Conservation (phyloP, 306 rosid species). For the Astragalus glycyphyllos region DNA sequence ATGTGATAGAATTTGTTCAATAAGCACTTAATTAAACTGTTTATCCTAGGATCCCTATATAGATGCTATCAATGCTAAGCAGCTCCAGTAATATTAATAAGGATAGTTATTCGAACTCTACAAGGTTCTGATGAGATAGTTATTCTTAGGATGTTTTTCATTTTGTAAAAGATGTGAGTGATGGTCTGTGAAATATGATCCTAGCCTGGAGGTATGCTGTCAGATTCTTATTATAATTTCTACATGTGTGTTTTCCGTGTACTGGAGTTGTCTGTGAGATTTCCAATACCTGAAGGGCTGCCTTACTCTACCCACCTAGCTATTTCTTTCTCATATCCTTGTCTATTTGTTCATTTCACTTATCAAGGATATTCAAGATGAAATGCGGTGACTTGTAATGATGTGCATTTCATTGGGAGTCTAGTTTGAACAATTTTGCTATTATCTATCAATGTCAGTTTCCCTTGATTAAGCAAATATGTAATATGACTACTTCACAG, state of each 20-base stretch:
- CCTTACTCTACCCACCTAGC: too few species aligned
- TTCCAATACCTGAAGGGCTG: too few species aligned
- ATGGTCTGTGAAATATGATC: slow-evolving; percentile 1
- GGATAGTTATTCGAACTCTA: slow-evolving; percentile 1
- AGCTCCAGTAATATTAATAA: too few species aligned
- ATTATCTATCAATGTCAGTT: not conserved
- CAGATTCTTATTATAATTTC: not conserved
- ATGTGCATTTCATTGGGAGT: not conserved
- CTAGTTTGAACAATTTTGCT: slow-evolving; percentile 1
- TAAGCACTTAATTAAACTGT: not conserved
- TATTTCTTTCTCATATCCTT: not conserved
- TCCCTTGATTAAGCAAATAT: not conserved
- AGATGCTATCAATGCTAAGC: too few species aligned
- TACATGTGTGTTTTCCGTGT: not conserved
- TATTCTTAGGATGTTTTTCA: not conserved
- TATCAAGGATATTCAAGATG: slow-evolving; percentile 5
- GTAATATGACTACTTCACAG: not conserved
- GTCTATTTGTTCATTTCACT: not conserved
- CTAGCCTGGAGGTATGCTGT: not conserved
- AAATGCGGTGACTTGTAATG: not conserved
- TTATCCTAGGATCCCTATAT: too few species aligned
- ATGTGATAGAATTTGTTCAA: not conserved
- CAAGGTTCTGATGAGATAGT: too few species aligned
- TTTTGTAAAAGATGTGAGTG: not conserved
- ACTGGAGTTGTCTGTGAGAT: too few species aligned